Evolutionary conservation across 805 yeast species (phyloP).

Genomic region (Wickerhamiella allomyrinae): DNA sequence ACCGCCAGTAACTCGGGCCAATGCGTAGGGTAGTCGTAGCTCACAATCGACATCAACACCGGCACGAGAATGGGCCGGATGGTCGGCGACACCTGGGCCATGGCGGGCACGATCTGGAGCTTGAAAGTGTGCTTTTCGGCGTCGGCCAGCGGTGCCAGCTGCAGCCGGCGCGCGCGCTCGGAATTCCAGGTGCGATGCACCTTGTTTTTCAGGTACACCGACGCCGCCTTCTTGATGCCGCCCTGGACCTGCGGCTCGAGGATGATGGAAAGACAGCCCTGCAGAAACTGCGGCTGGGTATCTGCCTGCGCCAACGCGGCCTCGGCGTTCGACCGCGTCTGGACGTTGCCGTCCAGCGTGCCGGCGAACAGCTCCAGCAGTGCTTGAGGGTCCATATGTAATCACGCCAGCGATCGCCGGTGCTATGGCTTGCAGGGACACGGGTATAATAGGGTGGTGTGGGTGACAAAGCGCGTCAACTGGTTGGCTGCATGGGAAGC

Average conservation of each 20-base stretch:
- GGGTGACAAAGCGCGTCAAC: too few relatives aligned
- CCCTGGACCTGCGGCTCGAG: conserved; percentile 36
- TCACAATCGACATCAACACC: conserved; percentile 37
- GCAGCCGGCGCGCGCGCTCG: conserved; percentile 5
- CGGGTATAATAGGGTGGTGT: too few relatives aligned
- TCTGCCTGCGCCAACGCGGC: conserved; percentile 42
- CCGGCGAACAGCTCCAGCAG: conserved; percentile 67
- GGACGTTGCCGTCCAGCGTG: conserved; percentile 55
- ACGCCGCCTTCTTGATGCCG: conserved; percentile 54
- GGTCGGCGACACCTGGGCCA: conserved; percentile 35
- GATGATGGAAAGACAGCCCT: conserved; percentile 69
- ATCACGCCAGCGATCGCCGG: too few relatives aligned
- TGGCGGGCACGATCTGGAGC: conserved; percentile 50
- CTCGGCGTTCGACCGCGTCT: conserved; percentile 56
- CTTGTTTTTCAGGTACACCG: conserved; percentile 70
- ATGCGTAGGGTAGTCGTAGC: conserved; percentile 33
- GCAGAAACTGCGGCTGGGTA: conserved; percentile 53
- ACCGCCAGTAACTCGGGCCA: conserved; percentile 43
- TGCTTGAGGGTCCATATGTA: conserved; percentile 48
- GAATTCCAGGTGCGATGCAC: conserved; percentile 48
- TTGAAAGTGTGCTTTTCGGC: conserved; percentile 67
- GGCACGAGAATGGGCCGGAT: conserved; percentile 31
- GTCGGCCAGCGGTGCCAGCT: conserved; percentile 13
- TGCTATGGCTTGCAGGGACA: too few relatives aligned
- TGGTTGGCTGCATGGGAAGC: too few relatives aligned